Conservation (phyloP, 306 rosid genomes). For the Vachellia pachyceras region DNA sequence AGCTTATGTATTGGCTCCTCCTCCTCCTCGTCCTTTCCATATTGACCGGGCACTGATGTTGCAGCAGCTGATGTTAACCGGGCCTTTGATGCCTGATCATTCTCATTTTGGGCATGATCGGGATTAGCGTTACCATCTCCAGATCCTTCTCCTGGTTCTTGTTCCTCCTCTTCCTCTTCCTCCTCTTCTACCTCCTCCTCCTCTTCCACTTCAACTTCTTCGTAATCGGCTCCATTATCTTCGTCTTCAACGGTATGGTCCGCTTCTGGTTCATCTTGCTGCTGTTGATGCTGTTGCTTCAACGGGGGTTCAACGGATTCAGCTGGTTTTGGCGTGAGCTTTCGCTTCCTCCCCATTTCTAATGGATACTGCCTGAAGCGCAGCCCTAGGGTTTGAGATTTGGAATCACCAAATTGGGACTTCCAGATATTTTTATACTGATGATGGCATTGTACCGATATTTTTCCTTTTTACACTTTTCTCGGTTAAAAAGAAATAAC, state of each 20-base stretch:
- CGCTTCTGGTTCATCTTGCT: not conserved
- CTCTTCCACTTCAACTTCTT: constrained; percentile 48
- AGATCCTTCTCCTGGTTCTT: constrained; percentile 36
- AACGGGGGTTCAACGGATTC: constrained; percentile 59
- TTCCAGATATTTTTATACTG: not conserved
- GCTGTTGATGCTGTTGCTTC: constrained; percentile 59
- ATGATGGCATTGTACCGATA: too few species aligned
- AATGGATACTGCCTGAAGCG: not conserved
- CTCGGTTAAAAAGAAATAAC: too few species aligned
- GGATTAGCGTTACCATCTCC: not conserved
- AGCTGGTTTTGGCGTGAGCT: constrained; percentile 57
- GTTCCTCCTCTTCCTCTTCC: constrained; percentile 31
- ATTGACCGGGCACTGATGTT: not conserved
- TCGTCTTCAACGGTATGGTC: constrained; percentile 33
- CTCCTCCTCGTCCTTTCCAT: constrained; percentile 44
- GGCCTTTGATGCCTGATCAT: constrained; percentile 21
- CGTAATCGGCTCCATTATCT: constrained; percentile 49
- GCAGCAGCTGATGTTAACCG: constrained; percentile 24
- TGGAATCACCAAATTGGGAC: not conserved
- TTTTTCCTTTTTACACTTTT: too few species aligned
- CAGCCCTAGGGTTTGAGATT: constrained; percentile 47
- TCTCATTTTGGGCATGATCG: not conserved
- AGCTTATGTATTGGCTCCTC: constrained; percentile 71
- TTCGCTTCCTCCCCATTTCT: constrained; percentile 77
- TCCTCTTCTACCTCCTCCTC: constrained; percentile 40